Evolutionary conservation across 805 yeast genomes (phyloP), one percentile per base, ranked within the genome.

Genomic region (Cyberlindnera suaveolens): DNA sequence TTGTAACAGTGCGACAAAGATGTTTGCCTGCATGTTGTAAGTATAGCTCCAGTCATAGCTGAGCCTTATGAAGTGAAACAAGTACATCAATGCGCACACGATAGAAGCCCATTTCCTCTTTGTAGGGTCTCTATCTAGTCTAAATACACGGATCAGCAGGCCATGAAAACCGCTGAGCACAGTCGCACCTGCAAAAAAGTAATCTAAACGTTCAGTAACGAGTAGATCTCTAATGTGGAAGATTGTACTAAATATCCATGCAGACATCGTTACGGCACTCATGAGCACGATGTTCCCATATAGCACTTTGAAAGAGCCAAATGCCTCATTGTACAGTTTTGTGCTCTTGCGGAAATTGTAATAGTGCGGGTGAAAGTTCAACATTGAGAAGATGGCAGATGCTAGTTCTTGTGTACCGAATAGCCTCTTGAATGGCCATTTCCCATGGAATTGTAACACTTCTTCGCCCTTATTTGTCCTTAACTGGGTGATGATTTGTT

Each of bases 11-110:
- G 97, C 99, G 40, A 88, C 74, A 0, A 74, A 61, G 2, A 93
- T 80, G 56, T 93, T 91, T 23, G 93, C 95, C 50, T 77, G 74
- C 98, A 93, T 91, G 65, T 91, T 91, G 62, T 93, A 93, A 2
- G 95, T 82, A 64, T 91, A 91, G 45, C 88, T 84, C 91, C 96
- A 91, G 51, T 82, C 83, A 10, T 75, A 60, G 36, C 73, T 66
- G 30, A 93, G 66, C 47, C 91, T 72, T 30, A 74, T 58, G 11
- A 93, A 68, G 61, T 91, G 99, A 14, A 68, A 65, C 1, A 68
- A 18, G 51, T 85, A 88, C 26, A 84, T 73, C 0, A 66, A 44
- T 0, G 70, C 43, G 41, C 86, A 78, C 0, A 64, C 43, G 0
- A 59, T 36, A 0, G 75, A 62, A 40, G 81, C 68, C 1, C 60